Evolutionary conservation across 192 early-diverging fungal species (phyloP).

Genomic region (Coemansia sp.): DNA sequence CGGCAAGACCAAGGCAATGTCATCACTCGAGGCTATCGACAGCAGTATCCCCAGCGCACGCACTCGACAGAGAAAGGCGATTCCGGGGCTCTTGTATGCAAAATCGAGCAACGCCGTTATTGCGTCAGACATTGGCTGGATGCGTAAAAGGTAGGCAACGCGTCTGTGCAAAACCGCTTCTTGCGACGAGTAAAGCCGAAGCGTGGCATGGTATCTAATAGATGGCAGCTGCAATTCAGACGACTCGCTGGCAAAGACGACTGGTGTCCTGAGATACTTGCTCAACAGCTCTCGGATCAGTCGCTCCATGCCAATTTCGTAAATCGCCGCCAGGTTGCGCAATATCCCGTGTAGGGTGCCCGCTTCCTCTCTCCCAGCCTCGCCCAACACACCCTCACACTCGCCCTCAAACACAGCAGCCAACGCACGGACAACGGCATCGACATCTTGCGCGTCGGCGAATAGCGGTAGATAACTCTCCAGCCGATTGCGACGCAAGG

Average conservation of each 20-base stretch:
- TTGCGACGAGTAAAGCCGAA: constrained; percentile 24
- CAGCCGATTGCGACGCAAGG: constrained; percentile 24
- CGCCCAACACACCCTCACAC: neutral
- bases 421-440: constrained; percentile 17
- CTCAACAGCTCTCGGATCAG: constrained; percentile 30
- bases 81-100: constrained; percentile 50
- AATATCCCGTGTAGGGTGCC: constrained; percentile 24
- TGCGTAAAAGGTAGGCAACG: constrained; percentile 56
- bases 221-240: constrained; percentile 33
- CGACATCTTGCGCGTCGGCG: constrained; percentile 12
- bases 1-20: constrained; percentile 41
- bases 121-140: constrained; percentile 33
- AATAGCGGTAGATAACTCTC: constrained; percentile 36
- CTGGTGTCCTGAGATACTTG: constrained; percentile 29
- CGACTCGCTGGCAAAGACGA: constrained; percentile 7
- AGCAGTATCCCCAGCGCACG: constrained; percentile 62
- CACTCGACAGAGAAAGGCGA: constrained; percentile 58
- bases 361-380: neutral
- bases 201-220: constrained; percentile 30
- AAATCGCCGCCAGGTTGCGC: constrained; percentile 33
- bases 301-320: constrained; percentile 31
- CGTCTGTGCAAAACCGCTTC: constrained; percentile 52
- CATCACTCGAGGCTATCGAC: constrained; percentile 50
- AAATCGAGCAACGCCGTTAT: constrained; percentile 50
- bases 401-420: constrained; percentile 38